Base-by-base conservation (phyloP, 768 basidiomycete species). In the Gyrodon lividus region DNA sequence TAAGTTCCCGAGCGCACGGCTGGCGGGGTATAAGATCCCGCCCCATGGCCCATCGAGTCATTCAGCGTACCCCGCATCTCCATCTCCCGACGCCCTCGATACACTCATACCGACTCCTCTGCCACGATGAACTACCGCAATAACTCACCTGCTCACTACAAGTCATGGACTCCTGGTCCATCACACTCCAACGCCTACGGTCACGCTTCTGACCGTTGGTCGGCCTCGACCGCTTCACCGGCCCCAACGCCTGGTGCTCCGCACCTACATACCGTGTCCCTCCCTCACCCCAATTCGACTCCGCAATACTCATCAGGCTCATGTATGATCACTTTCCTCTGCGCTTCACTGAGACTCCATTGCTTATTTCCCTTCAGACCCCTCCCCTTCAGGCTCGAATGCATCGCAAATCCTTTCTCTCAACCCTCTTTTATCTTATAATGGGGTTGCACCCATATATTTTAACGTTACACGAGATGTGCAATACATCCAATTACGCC, bases 251-350 rank as follows among this genome's bases (percentile, higher is more conserved):
- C 67, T 0, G 9, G 54, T 30, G 55, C 67, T 3, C 67, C 69
- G 1, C 65, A 61, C 24, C 40, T 67, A 28, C 57, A 48, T 14
- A 60, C 67, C 3, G 67, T 69, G 5, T 63, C 69, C 13, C 28
- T 69, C 16, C 67, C 67, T 9, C 69, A 69, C 45, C 67, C 67
- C 10, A 69, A 69, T 38, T 57, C 69, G 7, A 43, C 61, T 14
- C 54, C 56, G 3, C 26, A 19, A n/a, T 24, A 66, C 33, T 28
- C 66, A 17, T 48, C 60, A 17, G 22, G 47, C 14, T 47, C 64
- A 5, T 43, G 68, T 70, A 51, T 5, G 68, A 19, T 24, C 20
- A 5, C 37, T 39, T 37, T 22, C 3, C 16, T 17, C 8, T 6
- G 12, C 5, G 24, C 12, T 5, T 17, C 19, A 33, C n/a, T 5